phyloP scores from a whole-genome alignment of 306 rosid species.

The Gynostemma pentaphyllum region DNA sequence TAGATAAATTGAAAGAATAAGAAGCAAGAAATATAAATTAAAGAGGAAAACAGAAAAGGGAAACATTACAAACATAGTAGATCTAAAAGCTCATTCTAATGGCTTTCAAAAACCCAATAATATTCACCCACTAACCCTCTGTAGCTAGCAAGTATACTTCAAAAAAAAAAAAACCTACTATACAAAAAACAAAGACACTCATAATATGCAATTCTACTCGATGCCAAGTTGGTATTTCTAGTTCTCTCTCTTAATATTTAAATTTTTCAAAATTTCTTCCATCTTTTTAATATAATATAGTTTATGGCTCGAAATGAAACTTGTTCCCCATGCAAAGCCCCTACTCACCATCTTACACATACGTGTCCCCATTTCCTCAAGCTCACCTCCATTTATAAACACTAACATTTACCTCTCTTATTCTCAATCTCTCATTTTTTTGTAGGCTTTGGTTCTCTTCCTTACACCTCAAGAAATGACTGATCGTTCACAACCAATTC shows the following conservation, averaged over 20 bases:
- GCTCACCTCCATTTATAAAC: slow-evolving; percentile 25
- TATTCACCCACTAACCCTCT: no score
- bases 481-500: slow-evolving; percentile 49
- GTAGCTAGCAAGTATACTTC: slow-evolving; percentile 1
- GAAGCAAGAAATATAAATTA: no score
- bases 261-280: not conserved
- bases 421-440: not conserved
- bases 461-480: slow-evolving; percentile 25
- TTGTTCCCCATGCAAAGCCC: slow-evolving; percentile 68
- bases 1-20: no score
- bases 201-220: not conserved
- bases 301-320: slow-evolving; percentile 31
- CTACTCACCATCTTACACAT: slow-evolving; percentile 35
- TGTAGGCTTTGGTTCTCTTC: no score
- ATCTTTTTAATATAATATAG: not conserved
- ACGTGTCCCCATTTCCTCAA: slow-evolving; percentile 45
- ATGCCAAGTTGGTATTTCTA: not conserved
- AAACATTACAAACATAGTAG: no score
- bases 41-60: no score
- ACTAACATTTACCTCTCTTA: slow-evolving; percentile 4
- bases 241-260: not conserved
- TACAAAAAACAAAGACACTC: not conserved
- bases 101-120: no score
- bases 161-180: not conserved
- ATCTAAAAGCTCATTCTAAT: no score